phyloP scores from a whole-genome alignment of 2,329 filamentous ascomycete species.

The Dactylonectria estremocensis region DNA sequence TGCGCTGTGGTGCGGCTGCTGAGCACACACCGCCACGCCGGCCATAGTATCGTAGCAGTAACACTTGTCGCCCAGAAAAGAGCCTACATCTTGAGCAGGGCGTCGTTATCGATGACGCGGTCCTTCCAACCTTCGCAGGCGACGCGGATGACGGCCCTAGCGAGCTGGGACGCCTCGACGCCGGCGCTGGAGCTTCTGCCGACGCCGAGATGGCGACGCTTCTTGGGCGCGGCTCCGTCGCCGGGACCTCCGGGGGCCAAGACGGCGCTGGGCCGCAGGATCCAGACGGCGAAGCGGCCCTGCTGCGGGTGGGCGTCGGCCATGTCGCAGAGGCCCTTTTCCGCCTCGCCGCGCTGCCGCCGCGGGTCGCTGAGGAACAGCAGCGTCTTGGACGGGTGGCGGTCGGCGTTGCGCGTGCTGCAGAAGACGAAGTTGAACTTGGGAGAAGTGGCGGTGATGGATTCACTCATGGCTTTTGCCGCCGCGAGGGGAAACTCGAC shows the following conservation, averaged over 20 bases:
- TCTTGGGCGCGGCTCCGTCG: slow-evolving; percentile 41
- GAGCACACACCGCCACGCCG: neutral
- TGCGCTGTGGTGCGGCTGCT: neutral
- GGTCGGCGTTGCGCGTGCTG: slow-evolving; percentile 55
- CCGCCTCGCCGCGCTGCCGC: slow-evolving; percentile 57
- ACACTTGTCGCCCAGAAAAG: neutral
- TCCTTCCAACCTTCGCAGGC: slow-evolving; percentile 55
- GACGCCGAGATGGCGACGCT: slow-evolving; percentile 44
- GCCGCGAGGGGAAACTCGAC: slow-evolving; percentile 73
- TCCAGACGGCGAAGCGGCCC: slow-evolving; percentile 53
- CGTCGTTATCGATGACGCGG: slow-evolving; percentile 54
- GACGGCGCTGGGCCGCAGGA: slow-evolving; percentile 55
- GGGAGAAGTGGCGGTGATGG: slow-evolving; percentile 51
- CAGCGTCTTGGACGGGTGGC: slow-evolving; percentile 54
- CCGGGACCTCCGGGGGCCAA: slow-evolving; percentile 27
- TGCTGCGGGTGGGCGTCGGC: slow-evolving; percentile 50
- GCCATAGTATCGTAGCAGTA: neutral
- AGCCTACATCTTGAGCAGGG: slow-evolving; percentile 49
- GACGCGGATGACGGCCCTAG: slow-evolving; percentile 55
- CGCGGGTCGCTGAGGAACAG: slow-evolving; percentile 56
- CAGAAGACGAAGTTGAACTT: slow-evolving; percentile 62
- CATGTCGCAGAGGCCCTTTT: slow-evolving; percentile 57
- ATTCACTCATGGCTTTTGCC: slow-evolving; percentile 65
- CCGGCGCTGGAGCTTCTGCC: slow-evolving; percentile 49
- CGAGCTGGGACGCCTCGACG: slow-evolving; percentile 56